phyloP scores from a whole-genome alignment of 164 flowering plant genomes.

The Liriodendron chinense region DNA sequence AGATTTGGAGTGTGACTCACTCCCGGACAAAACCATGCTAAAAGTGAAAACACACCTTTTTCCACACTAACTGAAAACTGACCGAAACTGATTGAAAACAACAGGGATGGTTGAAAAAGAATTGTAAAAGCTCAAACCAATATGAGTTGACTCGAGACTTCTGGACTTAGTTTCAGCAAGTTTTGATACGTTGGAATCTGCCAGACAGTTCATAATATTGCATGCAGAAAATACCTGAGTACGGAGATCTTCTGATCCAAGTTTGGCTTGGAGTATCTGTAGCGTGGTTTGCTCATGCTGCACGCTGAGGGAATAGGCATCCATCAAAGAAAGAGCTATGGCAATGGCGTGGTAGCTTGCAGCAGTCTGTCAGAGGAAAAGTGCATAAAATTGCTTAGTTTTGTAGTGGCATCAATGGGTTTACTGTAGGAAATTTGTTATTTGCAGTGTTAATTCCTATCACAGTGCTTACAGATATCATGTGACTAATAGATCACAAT shows the following conservation, averaged over 20 bases:
- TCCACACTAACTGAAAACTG: background rate
- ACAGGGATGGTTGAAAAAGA: background rate
- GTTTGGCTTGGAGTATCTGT: constrained; percentile 74
- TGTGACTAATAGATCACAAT: background rate
- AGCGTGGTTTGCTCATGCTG: constrained; percentile 93
- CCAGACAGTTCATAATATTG: background rate
- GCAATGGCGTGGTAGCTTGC: constrained; percentile 97
- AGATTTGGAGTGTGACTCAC: background rate
- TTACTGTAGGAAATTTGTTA: background rate
- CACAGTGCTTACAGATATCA: background rate
- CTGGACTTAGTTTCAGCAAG: background rate
- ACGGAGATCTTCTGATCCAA: constrained; percentile 83
- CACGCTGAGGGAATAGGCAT: constrained; percentile 84
- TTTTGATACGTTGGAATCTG: background rate
- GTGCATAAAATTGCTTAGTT: background rate
- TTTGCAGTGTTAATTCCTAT: background rate
- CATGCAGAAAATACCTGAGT: constrained; percentile 55
- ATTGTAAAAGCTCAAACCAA: background rate
- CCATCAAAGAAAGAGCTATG: constrained; percentile 91
- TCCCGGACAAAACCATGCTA: background rate
- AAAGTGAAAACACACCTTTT: background rate
- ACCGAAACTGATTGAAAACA: background rate
- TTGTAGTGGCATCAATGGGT: background rate
- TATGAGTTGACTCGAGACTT: background rate
- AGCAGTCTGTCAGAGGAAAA: constrained; percentile 57